Conservation (phyloP, 2,329 filamentous ascomycete genomes). For the Phaeoacremonium minimum region DNA sequence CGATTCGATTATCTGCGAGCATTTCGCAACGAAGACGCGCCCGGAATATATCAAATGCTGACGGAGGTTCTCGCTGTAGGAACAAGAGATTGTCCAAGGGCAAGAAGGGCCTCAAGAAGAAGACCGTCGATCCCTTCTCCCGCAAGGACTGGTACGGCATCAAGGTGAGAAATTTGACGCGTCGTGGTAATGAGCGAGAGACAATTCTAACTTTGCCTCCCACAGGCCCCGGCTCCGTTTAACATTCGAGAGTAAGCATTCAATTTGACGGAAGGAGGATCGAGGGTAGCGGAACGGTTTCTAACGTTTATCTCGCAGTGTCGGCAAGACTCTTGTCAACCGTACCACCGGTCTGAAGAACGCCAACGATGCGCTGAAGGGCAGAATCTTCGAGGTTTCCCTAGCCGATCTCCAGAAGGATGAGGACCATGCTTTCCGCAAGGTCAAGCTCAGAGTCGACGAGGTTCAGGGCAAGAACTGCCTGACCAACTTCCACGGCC, state of each 20-base stretch:
- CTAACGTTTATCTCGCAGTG: slow-evolving; percentile 55
- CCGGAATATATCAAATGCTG: slow-evolving; percentile 10
- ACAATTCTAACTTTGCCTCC: slow-evolving; percentile 10
- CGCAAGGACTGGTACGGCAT: slow-evolving; percentile 99
- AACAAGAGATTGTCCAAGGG: slow-evolving; percentile 99
- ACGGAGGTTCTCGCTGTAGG: slow-evolving; percentile 41
- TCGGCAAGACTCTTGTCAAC: slow-evolving; percentile 99
- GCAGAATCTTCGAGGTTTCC: slow-evolving; percentile 97
- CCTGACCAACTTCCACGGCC: slow-evolving; percentile 99
- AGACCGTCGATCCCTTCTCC: slow-evolving; percentile 93
- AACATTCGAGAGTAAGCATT: slow-evolving; percentile 86
- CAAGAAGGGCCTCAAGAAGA: slow-evolving; percentile 99
- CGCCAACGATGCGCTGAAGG: slow-evolving; percentile 98
- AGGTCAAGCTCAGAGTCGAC: slow-evolving; percentile 97
- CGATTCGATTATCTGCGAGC: not conserved
- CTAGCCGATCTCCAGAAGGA: slow-evolving; percentile 99
- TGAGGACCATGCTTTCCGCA: slow-evolving; percentile 99
- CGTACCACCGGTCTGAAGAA: slow-evolving; percentile 99
- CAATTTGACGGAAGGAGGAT: slow-evolving; percentile 5
- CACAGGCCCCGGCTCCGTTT: slow-evolving; percentile 88
- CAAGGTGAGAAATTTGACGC: slow-evolving; percentile 62
- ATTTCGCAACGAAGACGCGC: no score
- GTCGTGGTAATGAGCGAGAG: not conserved
- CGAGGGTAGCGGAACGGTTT: slow-evolving; percentile 8
- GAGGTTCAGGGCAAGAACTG: slow-evolving; percentile 99